Evolutionary conservation across 768 basidiomycete species (phyloP).

Genomic region (Lentinula aciculospora): DNA sequence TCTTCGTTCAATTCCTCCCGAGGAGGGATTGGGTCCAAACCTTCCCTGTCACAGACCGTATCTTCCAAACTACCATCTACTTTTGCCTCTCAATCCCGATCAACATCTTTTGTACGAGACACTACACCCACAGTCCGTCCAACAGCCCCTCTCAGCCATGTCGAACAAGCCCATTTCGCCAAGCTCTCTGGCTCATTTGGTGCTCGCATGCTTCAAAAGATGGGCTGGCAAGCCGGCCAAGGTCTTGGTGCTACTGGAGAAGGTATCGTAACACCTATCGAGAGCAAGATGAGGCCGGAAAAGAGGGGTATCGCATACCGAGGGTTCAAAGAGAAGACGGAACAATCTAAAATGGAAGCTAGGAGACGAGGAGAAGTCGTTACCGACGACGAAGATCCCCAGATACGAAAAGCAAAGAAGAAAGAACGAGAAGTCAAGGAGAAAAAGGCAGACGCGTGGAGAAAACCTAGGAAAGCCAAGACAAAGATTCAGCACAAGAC

Average conservation of each 20-base stretch:
- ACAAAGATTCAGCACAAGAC: conserved; percentile 90
- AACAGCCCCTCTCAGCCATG: conserved; percentile 46
- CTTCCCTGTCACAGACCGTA: conserved; percentile 23
- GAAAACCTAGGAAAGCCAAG: conserved; percentile 78
- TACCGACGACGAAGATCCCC: conserved; percentile 63
- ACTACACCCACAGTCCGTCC: conserved; percentile 40
- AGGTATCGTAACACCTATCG: conserved; percentile 86
- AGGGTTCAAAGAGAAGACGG: conserved; percentile 86
- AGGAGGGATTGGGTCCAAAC: conserved; percentile 25
- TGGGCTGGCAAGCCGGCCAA: conserved; percentile 87
- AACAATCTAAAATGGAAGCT: conserved; percentile 79
- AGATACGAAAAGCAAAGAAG: conserved; percentile 41
- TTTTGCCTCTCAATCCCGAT: conserved; percentile 25
- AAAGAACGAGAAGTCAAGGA: conserved; percentile 49
- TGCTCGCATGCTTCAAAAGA: conserved; percentile 87
- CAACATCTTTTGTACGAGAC: conserved; percentile 47
- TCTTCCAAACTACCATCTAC: conserved; percentile 30
- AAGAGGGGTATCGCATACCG: conserved; percentile 84
- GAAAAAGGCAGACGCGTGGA: conserved; percentile 79
- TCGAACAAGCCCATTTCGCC: conserved; percentile 77
- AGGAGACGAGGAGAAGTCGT: conserved; percentile 65
- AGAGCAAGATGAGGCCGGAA: conserved; percentile 78
- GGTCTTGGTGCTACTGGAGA: conserved; percentile 73
- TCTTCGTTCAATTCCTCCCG: neutral
- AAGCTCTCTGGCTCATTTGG: conserved; percentile 76